These are phyloP conservation scores for Lodderomyces metapsilosis DNA, from an alignment of 1,139 yeast genomes.

Conservation along the genomic window DNA sequence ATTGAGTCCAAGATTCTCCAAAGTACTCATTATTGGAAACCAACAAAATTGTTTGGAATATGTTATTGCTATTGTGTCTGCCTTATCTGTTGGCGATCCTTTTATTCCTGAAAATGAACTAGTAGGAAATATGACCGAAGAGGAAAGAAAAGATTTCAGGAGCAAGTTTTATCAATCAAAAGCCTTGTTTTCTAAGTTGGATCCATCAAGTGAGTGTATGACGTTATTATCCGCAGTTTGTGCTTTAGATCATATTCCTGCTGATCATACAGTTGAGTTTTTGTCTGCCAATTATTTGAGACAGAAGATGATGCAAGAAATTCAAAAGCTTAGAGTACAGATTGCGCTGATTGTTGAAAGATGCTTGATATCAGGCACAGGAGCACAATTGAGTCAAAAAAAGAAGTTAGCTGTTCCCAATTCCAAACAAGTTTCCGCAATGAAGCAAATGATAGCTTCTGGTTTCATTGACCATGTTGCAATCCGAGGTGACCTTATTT, in stretches of 20 bases:
- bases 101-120: conserved; percentile 73
- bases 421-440: conserved; percentile 65
- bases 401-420: conserved; percentile 64
- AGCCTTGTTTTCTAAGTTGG: conserved; percentile 63
- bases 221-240: conserved; percentile 79
- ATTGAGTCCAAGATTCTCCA: conserved; percentile 88
- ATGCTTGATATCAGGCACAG: conserved; percentile 49
- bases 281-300: conserved; percentile 61
- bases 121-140: conserved; percentile 26
- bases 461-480: conserved; percentile 94
- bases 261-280: conserved; percentile 45
- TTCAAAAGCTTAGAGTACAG: conserved; percentile 75
- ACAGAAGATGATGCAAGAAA: conserved; percentile 80
- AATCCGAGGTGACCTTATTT: conserved; percentile 71
- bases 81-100: conserved; percentile 92
- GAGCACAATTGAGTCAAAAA: conserved; percentile 23
- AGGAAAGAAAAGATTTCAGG: conserved; percentile 34
- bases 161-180: conserved; percentile 55
- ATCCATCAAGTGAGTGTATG: conserved; percentile 71
- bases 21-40: conserved; percentile 84
- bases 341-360: conserved; percentile 67
- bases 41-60: conserved; percentile 85
- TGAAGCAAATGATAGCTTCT: conserved; percentile 89
- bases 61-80: conserved; percentile 87
- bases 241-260: conserved; percentile 77